These are phyloP conservation scores for Speleostelium caveatum DNA, from an alignment of 78 protist species.

Conservation along the genomic window DNA sequence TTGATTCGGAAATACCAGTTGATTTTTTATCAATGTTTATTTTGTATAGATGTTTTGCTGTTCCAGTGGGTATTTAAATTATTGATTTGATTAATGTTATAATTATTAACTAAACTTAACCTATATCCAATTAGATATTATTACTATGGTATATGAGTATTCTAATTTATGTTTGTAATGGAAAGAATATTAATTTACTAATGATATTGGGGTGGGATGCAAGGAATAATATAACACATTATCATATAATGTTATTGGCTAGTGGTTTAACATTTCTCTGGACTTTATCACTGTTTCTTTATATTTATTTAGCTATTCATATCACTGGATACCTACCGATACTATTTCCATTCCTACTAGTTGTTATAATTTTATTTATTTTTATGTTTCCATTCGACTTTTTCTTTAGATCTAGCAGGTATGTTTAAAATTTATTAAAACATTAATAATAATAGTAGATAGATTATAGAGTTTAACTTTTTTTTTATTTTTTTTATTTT, in stretches of 20 bases:
- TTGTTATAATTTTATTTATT: neutral
- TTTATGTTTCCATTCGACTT: slow-evolving; percentile 42
- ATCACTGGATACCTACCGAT: slow-evolving; percentile 31
- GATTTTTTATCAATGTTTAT: slow-evolving; percentile 56
- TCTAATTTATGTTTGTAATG: slow-evolving; percentile 33
- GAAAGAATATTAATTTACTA: slow-evolving; percentile 36
- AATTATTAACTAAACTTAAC: neutral
- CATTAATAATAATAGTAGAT: too few relatives aligned
- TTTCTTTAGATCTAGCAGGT: slow-evolving; percentile 16
- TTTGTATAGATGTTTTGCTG: slow-evolving; percentile 21
- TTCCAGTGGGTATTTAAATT: slow-evolving; percentile 13
- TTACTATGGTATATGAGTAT: slow-evolving; percentile 62
- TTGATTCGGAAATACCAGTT: slow-evolving; percentile 5
- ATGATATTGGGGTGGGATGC: slow-evolving; percentile 74
- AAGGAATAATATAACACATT: slow-evolving; percentile 27
- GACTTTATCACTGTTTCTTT: slow-evolving; percentile 27
- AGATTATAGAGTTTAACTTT: too few relatives aligned
- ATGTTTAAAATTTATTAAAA: too few relatives aligned
- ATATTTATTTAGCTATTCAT: slow-evolving; percentile 19
- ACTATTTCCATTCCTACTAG: slow-evolving; percentile 43
- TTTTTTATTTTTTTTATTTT: too few relatives aligned
- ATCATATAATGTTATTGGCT: slow-evolving; percentile 47
- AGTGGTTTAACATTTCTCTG: slow-evolving; percentile 38
- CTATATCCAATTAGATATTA: slow-evolving; percentile 8
- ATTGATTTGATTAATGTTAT: too few relatives aligned